A percentile compares a stretch with the other conserved stretches of the same genome.
These are phyloP conservation scores for Aristolochia fimbriata DNA, from an alignment of 164 flowering plant genomes.

Conservation along the genomic window DNA sequence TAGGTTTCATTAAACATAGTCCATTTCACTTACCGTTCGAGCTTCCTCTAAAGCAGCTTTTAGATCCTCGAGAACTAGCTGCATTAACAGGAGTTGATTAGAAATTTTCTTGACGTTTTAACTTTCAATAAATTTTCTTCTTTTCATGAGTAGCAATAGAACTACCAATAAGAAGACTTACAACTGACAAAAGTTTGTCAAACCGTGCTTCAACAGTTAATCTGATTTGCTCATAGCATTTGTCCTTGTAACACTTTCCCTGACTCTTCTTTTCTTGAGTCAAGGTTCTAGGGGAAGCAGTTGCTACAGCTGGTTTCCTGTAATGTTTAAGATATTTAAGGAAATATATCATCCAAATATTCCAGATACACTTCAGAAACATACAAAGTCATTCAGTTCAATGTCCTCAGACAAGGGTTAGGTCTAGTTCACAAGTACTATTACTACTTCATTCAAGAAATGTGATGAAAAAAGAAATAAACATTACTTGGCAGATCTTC, in stretches of 20 bases:
- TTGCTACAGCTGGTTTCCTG: constrained; percentile 55
- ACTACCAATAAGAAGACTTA: constrained; percentile 8
- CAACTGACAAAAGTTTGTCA: constrained; percentile 70
- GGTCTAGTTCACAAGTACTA: not conserved
- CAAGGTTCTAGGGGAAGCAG: constrained; percentile 50
- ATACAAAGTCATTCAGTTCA: too few species aligned
- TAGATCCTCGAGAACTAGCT: constrained; percentile 74
- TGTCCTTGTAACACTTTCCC: constrained; percentile 95
- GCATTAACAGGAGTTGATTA: constrained; percentile 21
- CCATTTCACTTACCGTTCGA: constrained; percentile 39
- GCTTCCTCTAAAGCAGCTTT: constrained; percentile 97
- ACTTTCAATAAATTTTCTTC: too few species aligned
- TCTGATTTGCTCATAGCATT: constrained; percentile 90
- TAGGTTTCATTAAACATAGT: not conserved
- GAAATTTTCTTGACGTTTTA: not conserved
- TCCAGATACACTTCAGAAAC: too few species aligned
- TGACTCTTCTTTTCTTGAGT: constrained; percentile 70
- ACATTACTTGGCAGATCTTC: constrained; percentile 64
- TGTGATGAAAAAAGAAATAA: too few species aligned
- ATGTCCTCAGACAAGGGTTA: too few species aligned
- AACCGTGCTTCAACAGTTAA: constrained; percentile 84
- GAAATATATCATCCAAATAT: too few species aligned
- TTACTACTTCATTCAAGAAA: not conserved
- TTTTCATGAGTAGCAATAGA: too few species aligned
- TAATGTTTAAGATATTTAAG: not conserved